Percentiles rank a stretch among this genome's conserved stretches.
phyloP scores from a whole-genome alignment of 2,329 filamentous ascomycete genomes.

The Corinectria fuckeliana region DNA sequence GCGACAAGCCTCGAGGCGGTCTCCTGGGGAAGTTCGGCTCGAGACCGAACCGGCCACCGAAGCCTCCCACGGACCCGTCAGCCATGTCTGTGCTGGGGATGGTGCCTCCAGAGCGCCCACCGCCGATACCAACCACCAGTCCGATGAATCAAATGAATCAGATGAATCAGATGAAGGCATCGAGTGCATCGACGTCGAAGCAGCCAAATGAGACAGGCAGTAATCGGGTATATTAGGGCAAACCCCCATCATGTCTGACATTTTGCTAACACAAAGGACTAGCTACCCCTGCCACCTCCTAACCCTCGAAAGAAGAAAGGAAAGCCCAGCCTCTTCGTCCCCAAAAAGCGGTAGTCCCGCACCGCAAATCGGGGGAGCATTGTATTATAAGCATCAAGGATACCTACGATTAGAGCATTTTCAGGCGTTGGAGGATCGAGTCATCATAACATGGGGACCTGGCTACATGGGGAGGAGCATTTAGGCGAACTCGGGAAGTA shows the following conservation, averaged over 20 bases:
- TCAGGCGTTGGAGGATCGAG: slow-evolving; percentile 29
- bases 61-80: slow-evolving; percentile 55
- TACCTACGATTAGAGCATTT: slow-evolving; percentile 19
- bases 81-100: slow-evolving; percentile 60
- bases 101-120: slow-evolving; percentile 52
- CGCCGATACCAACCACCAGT: slow-evolving; percentile 34
- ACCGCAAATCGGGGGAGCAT: background rate
- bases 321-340: slow-evolving; percentile 54
- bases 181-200: slow-evolving; percentile 33
- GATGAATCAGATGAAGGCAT: slow-evolving; percentile 18
- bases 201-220: slow-evolving; percentile 22
- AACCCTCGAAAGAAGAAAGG: slow-evolving; percentile 49
- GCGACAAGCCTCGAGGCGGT: slow-evolving; percentile 40
- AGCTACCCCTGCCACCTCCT: slow-evolving; percentile 34
- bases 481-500: background rate
- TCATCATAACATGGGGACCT: background rate
- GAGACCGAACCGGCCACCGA: slow-evolving; percentile 37
- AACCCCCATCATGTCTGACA: background rate
- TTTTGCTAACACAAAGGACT: slow-evolving; percentile 23
- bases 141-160: slow-evolving; percentile 16
- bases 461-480: background rate
- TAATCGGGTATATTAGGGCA: slow-evolving; percentile 27
- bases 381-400: slow-evolving; percentile 19
- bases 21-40: slow-evolving; percentile 47
- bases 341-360: slow-evolving; percentile 43